Base-by-base conservation (phyloP, 164 flowering plant species). In the Annona squamosa region DNA sequence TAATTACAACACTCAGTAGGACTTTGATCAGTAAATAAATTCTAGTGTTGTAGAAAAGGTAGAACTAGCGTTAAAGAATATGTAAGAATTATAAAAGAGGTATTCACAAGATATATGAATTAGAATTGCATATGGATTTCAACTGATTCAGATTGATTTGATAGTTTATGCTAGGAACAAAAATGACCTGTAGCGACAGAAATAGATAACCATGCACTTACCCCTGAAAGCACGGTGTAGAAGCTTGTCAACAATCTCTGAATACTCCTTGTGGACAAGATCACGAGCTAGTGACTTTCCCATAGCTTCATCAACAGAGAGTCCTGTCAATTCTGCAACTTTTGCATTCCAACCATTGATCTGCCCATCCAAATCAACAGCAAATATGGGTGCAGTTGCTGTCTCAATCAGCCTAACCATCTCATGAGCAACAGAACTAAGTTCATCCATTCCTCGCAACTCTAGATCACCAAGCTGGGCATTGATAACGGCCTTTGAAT, bases 301-400 rank as follows among this genome's bases (percentile, higher is more conserved):
- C 93, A 89, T 92, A 52, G 99, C 99, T 77, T 90, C 92, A 81
- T 89, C 97, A 19, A 93, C 92, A 17, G 97, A 82, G n/a, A 95
- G 85, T 10, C 99, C 98, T 3, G 97, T 91, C 79, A 93, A 79
- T 78, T 95, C 99, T 4, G 98, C 93, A 72, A 87, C 84, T 82
- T 95, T 95, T 7, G 96, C 97, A 85, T 95, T 95, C 99, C 99
- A 95, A 62, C 98, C 98, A 79, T 95, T 95, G 66, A 95, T 84
- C 43, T 83, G 71, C 43, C 97, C 94, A 72, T 85, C 84, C 67
- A 78, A 77, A 77, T 88, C 94, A 46, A 94, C 92, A 43, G 99
- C 97, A 83, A 94, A 94, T 72, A 94, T 94, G 19, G 99, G 99
- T 65, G 94, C 98, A 44, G 97, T 91, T 37, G 99, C 99, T 63